Percentiles rank a stretch among this genome's conserved stretches.
These are phyloP conservation scores for Gymnopus androsaceus DNA, from an alignment of 1,284 basidiomycete species.

Conservation along the genomic window DNA sequence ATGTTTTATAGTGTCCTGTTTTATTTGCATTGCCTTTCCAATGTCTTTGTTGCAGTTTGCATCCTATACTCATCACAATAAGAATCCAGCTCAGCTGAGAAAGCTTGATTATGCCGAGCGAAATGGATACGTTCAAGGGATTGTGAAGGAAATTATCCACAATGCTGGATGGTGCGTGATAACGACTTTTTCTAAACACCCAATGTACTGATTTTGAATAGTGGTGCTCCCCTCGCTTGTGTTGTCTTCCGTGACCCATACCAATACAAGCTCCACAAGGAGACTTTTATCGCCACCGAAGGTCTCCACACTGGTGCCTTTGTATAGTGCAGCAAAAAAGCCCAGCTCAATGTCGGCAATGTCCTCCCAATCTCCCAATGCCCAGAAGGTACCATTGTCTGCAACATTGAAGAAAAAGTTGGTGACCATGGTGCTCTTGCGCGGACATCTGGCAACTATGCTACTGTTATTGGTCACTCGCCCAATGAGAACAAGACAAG, in stretches of 20 bases:
- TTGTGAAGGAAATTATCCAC: slow-evolving; percentile 99
- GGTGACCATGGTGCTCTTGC: slow-evolving; percentile 98
- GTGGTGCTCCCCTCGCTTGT: slow-evolving; percentile 97
- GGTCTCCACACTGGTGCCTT: slow-evolving; percentile 98
- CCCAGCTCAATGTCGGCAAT: slow-evolving; percentile 92
- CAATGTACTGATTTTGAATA: no score
- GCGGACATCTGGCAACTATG: slow-evolving; percentile 98
- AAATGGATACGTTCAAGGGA: slow-evolving; percentile 97
- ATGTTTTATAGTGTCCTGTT: no score
- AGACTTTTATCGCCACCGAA: slow-evolving; percentile 99
- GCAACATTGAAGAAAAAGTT: slow-evolving; percentile 98
- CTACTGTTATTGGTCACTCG: slow-evolving; percentile 97
- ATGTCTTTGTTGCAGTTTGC: no score
- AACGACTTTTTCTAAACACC: no score
- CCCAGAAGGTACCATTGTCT: slow-evolving; percentile 99
- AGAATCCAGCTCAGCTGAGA: slow-evolving; percentile 90
- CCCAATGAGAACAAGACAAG: slow-evolving; percentile 93
- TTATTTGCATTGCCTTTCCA: no score
- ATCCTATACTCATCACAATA: slow-evolving; percentile 95
- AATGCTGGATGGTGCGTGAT: slow-evolving; percentile 97
- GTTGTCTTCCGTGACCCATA: slow-evolving; percentile 99
- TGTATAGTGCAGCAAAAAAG: slow-evolving; percentile 99
- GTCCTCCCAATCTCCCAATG: slow-evolving; percentile 91
- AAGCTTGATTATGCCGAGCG: slow-evolving; percentile 97
- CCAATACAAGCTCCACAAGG: slow-evolving; percentile 97